Base-by-base conservation (phyloP, 345 rosid genomes). In the Euphorbia tirucalli region DNA sequence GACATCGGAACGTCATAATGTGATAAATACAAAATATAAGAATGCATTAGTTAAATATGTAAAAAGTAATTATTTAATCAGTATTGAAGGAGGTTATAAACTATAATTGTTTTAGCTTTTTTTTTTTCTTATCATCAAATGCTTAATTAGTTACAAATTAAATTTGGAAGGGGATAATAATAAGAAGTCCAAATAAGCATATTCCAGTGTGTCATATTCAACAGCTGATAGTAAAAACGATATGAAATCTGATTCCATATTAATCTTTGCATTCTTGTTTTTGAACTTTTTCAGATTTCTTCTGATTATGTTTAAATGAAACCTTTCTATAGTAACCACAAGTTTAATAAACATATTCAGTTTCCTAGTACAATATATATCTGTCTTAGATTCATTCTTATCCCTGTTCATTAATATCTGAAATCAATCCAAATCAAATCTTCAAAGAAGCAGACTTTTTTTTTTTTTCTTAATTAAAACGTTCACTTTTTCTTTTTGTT, bases 171-270 rank as follows among this genome's bases (percentile, higher is more conserved):
- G 65, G 41, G 31, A 50, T 61, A 61, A n/a, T 30, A n/a, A 67
- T 72, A 44, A 73, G 6, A 19, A 69, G 50, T 27, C 19, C 18
- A 37, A 15, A 2, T 31, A 32, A 65, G 77, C 67, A 80, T 75
- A 65, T 72, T 75, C 77, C 21, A 31, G 41, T n/a, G n/a, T n/a
- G n/a, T 71, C 71, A 65, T 58, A 46, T 37, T 54, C 44, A 70
- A 74, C 35, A 32, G 35, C 61, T 71, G 15, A 28, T 11, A 7
- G 69, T 69, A 27, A 46, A 67, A 67, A 79, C 7, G 39, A 35
- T 35, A 35, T 35, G 39, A 35, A 35, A 35, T 35, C 3, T 35
- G 39, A 35, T 35, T 35, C 39, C 7, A 35, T 7, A 35, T 35
- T 3, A 35, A 35, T 7, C 3, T 35, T 3, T 35, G 39, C 39